Percentiles rank a stretch among this genome's conserved stretches.
phyloP scores from a whole-genome alignment of 306 rosid species.

The Coriaria nepalensis region DNA sequence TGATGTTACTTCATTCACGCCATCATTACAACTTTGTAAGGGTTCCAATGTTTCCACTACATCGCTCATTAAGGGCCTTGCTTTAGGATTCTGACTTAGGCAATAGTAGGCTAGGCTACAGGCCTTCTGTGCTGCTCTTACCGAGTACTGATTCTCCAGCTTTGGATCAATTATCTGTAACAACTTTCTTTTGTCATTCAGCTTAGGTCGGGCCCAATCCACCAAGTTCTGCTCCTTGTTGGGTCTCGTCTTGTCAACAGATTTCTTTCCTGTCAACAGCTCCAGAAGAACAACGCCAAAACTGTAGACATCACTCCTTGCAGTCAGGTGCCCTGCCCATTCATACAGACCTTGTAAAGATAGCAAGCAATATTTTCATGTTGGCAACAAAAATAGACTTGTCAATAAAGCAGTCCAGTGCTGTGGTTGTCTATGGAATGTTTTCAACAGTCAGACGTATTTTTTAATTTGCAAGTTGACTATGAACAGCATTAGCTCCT shows the following conservation, averaged over 20 bases:
- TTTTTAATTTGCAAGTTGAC: too few species aligned
- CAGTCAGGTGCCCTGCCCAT: constrained; percentile 86
- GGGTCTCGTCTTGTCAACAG: constrained; percentile 94
- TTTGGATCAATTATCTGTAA: constrained; percentile 89
- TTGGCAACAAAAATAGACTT: too few species aligned
- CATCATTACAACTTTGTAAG: constrained; percentile 58
- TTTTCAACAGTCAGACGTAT: too few species aligned
- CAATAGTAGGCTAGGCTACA: constrained; percentile 99
- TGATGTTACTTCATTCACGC: constrained; percentile 43
- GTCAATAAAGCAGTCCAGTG: too few species aligned
- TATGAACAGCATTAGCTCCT: too few species aligned
- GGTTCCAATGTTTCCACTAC: constrained; percentile 98
- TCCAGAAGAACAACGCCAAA: constrained; percentile 97
- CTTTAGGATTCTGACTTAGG: constrained; percentile 96
- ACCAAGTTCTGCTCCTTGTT: constrained; percentile 92
- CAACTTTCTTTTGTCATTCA: constrained; percentile 93
- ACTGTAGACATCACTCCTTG: constrained; percentile 96
- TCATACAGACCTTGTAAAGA: not conserved
- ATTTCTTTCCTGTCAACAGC: constrained; percentile 87
- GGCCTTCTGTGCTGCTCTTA: constrained; percentile 95
- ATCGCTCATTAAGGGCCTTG: constrained; percentile 98
- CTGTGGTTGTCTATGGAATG: too few species aligned
- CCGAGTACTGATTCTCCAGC: constrained; percentile 88
- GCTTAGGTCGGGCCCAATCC: constrained; percentile 98
- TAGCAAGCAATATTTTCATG: too few species aligned